These are phyloP conservation scores for Citrus glauca DNA, from an alignment of 345 rosid species.

Conservation along the genomic window DNA sequence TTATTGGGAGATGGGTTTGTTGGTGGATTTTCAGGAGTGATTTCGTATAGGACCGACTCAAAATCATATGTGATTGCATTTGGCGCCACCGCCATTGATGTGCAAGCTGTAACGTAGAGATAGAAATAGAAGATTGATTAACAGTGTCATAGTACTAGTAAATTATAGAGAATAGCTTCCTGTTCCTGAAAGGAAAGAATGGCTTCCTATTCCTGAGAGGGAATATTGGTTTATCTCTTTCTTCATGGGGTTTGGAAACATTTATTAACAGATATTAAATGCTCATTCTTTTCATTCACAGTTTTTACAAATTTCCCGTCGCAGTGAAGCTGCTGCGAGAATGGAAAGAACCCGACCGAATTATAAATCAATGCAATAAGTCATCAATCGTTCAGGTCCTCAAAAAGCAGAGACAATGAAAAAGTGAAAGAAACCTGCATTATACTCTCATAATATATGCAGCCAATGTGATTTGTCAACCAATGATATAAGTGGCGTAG, in stretches of 20 bases:
- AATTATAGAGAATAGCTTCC: not conserved
- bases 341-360: no score
- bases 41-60: not conserved
- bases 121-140: not conserved
- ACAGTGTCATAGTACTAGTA: not conserved
- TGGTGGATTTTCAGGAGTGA: not conserved
- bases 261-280: not conserved
- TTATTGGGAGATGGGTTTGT: not conserved
- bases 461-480: no score
- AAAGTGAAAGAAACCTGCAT: no score
- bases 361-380: no score
- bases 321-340: not conserved
- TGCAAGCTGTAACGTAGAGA: not conserved
- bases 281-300: not conserved
- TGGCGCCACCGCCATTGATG: not conserved
- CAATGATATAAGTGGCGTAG: no score
- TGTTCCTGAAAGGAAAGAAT: not conserved
- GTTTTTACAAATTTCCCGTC: not conserved
- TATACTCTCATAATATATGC: no score
- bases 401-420: no score
- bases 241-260: not conserved
- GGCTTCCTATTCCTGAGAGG: not conserved
- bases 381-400: not conserved
- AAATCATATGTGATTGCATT: not conserved
- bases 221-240: no score